These are phyloP conservation scores for Cladosporium sp. DNA, from an alignment of 2,329 filamentous ascomycete species.

Conservation along the genomic window DNA sequence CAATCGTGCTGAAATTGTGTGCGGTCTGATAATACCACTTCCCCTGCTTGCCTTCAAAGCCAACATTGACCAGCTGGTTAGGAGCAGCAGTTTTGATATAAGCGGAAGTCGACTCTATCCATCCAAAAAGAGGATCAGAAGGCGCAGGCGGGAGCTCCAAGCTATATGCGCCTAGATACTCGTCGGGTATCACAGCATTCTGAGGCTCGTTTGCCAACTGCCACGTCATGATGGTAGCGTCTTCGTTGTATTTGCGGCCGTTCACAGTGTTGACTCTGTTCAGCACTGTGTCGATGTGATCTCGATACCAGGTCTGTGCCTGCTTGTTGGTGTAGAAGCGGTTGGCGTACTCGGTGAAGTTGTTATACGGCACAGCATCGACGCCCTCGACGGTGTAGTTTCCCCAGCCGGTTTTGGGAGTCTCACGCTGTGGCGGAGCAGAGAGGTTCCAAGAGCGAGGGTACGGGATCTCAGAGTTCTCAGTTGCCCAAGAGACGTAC, in stretches of 20 bases:
- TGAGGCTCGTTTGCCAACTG: slow-evolving; percentile 45
- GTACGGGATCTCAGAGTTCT: slow-evolving; percentile 38
- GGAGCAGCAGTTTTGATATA: slow-evolving; percentile 41
- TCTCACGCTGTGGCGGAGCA: slow-evolving; percentile 36
- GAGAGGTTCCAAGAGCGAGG: slow-evolving; percentile 42
- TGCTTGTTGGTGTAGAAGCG: slow-evolving; percentile 38
- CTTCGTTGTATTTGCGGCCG: slow-evolving; percentile 38
- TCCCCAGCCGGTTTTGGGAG: slow-evolving; percentile 42
- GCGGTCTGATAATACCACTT: slow-evolving; percentile 42
- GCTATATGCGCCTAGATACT: slow-evolving; percentile 33
- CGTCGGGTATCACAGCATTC: slow-evolving; percentile 26
- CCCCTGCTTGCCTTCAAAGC: slow-evolving; percentile 42
- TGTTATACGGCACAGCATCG: slow-evolving; percentile 35
- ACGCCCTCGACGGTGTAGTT: slow-evolving; percentile 39
- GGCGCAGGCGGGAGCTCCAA: slow-evolving; percentile 34
- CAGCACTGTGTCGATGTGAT: slow-evolving; percentile 40
- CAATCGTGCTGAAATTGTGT: slow-evolving; percentile 39
- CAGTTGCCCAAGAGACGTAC: slow-evolving; percentile 41
- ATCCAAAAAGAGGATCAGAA: slow-evolving; percentile 38
- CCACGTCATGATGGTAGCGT: slow-evolving; percentile 45
- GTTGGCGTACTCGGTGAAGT: slow-evolving; percentile 34
- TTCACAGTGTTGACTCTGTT: slow-evolving; percentile 40
- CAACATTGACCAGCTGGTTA: slow-evolving; percentile 42
- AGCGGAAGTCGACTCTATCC: slow-evolving; percentile 39
- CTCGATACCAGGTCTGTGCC: slow-evolving; percentile 40